These are phyloP conservation scores for Speleostelium caveatum DNA, from an alignment of 78 protist species.

Conservation along the genomic window DNA sequence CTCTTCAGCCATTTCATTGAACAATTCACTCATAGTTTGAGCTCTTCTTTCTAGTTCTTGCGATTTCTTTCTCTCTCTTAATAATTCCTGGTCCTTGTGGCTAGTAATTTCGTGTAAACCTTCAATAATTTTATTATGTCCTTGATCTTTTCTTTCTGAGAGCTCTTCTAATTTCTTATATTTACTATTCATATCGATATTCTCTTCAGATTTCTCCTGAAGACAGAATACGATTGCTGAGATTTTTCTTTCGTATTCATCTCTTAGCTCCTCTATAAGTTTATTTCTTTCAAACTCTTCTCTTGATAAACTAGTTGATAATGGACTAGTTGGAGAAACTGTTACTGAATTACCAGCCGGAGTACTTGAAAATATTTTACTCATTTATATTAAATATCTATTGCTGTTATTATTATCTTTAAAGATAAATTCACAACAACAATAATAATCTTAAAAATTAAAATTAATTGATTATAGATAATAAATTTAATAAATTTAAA, in stretches of 20 bases:
- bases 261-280: conserved; percentile 20
- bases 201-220: conserved; percentile 71
- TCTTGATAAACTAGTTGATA: conserved; percentile 6
- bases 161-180: background rate
- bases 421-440: too few species aligned
- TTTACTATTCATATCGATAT: conserved; percentile 15
- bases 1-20: conserved; percentile 63
- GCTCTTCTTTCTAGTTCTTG: conserved; percentile 42
- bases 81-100: conserved; percentile 51
- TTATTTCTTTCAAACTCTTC: conserved; percentile 46
- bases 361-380: conserved; percentile 15
- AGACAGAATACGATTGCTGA: conserved; percentile 42
- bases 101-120: conserved; percentile 51
- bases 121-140: conserved; percentile 18
- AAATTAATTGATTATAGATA: too few species aligned
- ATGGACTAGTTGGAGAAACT: background rate
- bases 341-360: background rate
- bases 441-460: too few species aligned
- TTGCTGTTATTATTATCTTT: background rate
- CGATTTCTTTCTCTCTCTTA: conserved; percentile 27
- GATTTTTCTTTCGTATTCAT: conserved; percentile 65
- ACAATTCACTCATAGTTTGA: conserved; percentile 51
- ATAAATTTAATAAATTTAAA: too few species aligned
- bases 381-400: background rate
- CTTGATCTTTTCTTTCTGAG: background rate